Conservation (phyloP, 2,329 filamentous ascomycete genomes). For the Botrytis sinoallii region DNA sequence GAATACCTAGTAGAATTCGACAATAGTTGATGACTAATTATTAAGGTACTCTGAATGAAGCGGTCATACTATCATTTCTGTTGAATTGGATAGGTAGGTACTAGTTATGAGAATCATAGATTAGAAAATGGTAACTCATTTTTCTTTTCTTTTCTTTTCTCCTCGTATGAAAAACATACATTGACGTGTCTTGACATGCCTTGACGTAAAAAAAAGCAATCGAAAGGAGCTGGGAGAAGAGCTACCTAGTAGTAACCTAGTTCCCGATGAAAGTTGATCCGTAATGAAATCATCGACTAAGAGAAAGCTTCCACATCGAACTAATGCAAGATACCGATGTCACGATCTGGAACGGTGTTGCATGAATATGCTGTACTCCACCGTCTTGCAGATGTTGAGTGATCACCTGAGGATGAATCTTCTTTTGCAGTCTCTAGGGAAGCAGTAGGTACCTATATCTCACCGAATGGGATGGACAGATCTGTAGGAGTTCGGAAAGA, state of each 20-base stretch:
- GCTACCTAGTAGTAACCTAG: not conserved
- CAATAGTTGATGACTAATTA: not conserved
- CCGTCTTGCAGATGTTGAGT: constrained; percentile 16
- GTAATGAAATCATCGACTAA: not conserved
- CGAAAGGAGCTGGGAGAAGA: not conserved
- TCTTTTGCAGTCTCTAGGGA: not conserved
- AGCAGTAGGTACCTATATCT: not conserved
- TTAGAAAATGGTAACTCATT: not conserved
- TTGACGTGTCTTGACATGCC: not conserved
- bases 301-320: constrained; percentile 5
- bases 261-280: not conserved
- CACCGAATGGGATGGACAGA: not conserved
- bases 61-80: not conserved
- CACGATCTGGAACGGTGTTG: constrained; percentile 5
- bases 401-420: constrained; percentile 3
- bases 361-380: constrained; percentile 8
- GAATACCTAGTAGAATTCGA: not conserved
- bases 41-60: not conserved
- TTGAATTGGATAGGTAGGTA: not conserved
- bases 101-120: not conserved
- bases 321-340: constrained; percentile 17
- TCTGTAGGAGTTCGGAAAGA: not conserved
- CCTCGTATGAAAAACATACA: not conserved
- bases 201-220: not conserved
- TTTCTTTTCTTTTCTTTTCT: not conserved